Evolutionary conservation across 139 green algal species (phyloP).

Genomic region (Chlorella vulgaris): DNA sequence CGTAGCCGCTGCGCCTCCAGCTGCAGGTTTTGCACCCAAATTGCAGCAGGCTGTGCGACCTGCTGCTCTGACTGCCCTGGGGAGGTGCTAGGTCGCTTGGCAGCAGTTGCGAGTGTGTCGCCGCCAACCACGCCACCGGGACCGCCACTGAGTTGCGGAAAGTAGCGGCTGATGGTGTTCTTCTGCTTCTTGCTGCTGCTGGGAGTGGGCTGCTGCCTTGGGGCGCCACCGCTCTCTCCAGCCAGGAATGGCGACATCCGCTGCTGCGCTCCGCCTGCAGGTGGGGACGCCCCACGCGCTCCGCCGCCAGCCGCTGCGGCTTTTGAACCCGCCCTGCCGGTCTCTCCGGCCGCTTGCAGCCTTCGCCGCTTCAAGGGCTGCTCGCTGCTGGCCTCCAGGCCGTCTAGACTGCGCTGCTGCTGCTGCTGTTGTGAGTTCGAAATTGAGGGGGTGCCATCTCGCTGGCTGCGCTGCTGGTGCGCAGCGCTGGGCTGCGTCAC

Average conservation of each 20-base stretch:
- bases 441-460: slow-evolving; percentile 12
- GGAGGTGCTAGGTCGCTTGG: neutral
- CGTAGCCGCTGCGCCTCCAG: slow-evolving; percentile 7
- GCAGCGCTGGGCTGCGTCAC: slow-evolving; percentile 19
- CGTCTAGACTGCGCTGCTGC: slow-evolving; percentile 5
- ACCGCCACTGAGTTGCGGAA: slow-evolving; percentile 5
- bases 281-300: too few relatives aligned
- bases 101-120: neutral
- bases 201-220: slow-evolving; percentile 21
- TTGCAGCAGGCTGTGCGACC: neutral
- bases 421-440: neutral
- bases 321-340: neutral
- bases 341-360: neutral
- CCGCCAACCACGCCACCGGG: slow-evolving; percentile 5
- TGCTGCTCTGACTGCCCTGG: slow-evolving; percentile 13
- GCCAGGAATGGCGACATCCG: neutral
- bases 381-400: slow-evolving; percentile 15
- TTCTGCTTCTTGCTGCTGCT: slow-evolving; percentile 40
- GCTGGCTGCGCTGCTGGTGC: neutral
- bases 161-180: slow-evolving; percentile 46
- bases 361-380: slow-evolving; percentile 20
- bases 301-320: neutral
- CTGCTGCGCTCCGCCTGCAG: neutral
- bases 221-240: neutral
- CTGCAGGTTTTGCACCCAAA: neutral